phyloP scores from a whole-genome alignment of 139 green algal genomes.

The Closterium sp. region DNA sequence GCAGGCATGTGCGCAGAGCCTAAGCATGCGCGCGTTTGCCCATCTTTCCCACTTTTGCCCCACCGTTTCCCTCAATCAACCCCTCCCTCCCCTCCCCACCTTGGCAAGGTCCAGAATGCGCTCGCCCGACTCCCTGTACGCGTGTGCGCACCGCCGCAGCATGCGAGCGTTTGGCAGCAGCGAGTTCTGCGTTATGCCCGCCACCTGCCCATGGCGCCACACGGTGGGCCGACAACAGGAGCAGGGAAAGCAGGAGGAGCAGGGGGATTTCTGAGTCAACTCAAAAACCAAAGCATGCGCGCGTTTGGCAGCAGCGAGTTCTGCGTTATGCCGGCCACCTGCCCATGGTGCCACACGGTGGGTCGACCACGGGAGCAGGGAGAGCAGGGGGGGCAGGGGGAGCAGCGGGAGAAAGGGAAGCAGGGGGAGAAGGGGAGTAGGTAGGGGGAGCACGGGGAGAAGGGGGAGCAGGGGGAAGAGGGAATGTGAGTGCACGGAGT shows the following conservation, averaged over 20 bases:
- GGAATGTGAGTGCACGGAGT: no score
- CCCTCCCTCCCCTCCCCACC: no score
- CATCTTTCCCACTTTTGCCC: not conserved
- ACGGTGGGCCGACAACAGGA: not conserved
- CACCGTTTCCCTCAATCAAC: not conserved
- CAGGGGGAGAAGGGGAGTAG: no score
- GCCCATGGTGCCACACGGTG: not conserved
- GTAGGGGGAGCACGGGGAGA: no score
- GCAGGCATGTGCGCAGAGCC: not conserved
- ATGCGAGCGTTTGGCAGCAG: not conserved
- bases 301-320: not conserved
- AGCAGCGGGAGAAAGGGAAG: no score
- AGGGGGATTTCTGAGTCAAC: no score
- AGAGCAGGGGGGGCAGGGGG: no score
- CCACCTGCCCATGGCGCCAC: not conserved
- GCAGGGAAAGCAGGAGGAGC: no score
- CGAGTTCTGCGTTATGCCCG: constrained; percentile 3
- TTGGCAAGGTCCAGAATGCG: not conserved
- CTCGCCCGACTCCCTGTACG: not conserved
- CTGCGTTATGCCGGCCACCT: constrained; percentile 1
- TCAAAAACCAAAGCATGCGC: no score
- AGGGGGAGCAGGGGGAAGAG: no score
- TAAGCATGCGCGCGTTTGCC: not conserved
- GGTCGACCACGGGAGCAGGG: no score
- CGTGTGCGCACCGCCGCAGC: not conserved